These are phyloP conservation scores for Saprolegnia diclina DNA, from an alignment of 352 stramenopile genomes.

Conservation along the genomic window DNA sequence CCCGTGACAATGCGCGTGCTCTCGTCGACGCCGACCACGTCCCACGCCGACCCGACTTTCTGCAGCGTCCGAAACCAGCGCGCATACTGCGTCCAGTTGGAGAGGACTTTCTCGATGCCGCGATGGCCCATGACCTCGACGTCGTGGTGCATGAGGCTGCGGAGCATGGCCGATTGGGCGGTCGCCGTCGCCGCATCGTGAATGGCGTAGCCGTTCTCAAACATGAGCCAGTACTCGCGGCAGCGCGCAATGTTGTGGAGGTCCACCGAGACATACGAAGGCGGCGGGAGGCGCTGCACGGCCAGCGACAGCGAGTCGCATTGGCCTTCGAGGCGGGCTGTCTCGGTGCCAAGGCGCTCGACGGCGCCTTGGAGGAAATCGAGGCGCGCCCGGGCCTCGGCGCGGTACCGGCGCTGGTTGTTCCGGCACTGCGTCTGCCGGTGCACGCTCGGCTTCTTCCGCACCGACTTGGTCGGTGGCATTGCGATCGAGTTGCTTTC, in stretches of 20 bases:
- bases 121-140: neutral
- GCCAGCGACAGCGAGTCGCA: neutral
- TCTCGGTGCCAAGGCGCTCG: slow-evolving; percentile 49
- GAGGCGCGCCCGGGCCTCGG: slow-evolving; percentile 54
- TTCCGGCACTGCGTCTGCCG: slow-evolving; percentile 53
- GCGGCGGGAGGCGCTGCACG: neutral
- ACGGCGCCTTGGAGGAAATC: slow-evolving; percentile 64
- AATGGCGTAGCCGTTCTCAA: slow-evolving; percentile 3
- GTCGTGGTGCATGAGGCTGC: neutral
- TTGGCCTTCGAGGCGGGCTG: slow-evolving; percentile 40
- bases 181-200: neutral
- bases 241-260: neutral
- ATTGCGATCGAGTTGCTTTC: no score
- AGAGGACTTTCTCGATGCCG: neutral
- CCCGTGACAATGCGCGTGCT: slow-evolving; percentile 30
- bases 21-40: slow-evolving; percentile 19
- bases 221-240: slow-evolving; percentile 1
- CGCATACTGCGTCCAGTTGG: slow-evolving; percentile 2
- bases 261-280: neutral
- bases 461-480: neutral
- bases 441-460: slow-evolving; percentile 31
- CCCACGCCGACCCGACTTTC: neutral
- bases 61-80: neutral
- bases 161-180: neutral
- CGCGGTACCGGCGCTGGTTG: slow-evolving; percentile 62